Evolutionary conservation across 2,329 filamentous ascomycete species (phyloP).

Genomic region (Alternaria sp.): DNA sequence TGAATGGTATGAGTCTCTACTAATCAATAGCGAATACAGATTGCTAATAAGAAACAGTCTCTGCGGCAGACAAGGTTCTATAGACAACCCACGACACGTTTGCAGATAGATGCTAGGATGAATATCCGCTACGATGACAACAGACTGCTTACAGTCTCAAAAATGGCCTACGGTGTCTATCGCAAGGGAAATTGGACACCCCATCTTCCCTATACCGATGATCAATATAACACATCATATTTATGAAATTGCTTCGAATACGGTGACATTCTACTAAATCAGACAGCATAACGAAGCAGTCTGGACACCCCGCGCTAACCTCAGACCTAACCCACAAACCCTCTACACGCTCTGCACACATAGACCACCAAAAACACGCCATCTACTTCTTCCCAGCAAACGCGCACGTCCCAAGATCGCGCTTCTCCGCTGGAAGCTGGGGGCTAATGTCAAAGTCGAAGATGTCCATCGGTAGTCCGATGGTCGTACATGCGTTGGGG

Average conservation of each 20-base stretch:
- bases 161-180: not conserved
- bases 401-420: slow-evolving; percentile 75
- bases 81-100: slow-evolving; percentile 2
- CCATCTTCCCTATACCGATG: not conserved
- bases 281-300: not conserved
- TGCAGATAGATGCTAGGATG: not conserved
- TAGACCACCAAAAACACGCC: not conserved
- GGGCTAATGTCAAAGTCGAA: slow-evolving; percentile 93
- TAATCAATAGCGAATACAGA: not conserved
- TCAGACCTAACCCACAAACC: not conserved
- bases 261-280: not conserved
- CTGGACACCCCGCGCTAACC: not conserved
- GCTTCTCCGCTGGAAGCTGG: slow-evolving; percentile 63
- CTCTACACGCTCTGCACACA: not conserved
- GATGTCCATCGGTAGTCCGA: slow-evolving; percentile 89
- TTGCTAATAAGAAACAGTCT: slow-evolving; percentile 27
- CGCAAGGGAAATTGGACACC: not conserved
- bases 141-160: not conserved
- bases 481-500: slow-evolving; percentile 87
- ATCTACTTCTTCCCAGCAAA: slow-evolving; percentile 55
- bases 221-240: not conserved
- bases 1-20: slow-evolving; percentile 65
- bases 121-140: not conserved
- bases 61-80: slow-evolving; percentile 42
- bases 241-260: not conserved